Evolutionary conservation across 345 rosid species (phyloP).

Genomic region (Eutrema yunnanense): DNA sequence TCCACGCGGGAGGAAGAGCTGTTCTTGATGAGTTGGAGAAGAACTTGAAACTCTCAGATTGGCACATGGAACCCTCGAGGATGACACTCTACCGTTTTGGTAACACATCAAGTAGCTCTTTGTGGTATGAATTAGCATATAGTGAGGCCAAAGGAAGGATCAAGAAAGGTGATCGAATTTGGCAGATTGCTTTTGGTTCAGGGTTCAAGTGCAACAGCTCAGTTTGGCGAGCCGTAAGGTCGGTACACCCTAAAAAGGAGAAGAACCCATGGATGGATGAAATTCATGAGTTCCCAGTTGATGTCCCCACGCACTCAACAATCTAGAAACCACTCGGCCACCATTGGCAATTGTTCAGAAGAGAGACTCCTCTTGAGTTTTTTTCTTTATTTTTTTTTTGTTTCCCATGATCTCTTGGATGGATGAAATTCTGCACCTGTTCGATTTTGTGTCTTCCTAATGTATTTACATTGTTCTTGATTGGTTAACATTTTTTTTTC

Average conservation of each 20-base stretch:
- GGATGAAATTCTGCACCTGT: background rate
- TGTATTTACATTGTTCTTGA: background rate
- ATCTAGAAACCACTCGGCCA: slow-evolving; percentile 28
- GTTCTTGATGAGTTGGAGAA: slow-evolving; percentile 62
- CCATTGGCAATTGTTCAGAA: slow-evolving; percentile 2
- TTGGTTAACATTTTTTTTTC: background rate
- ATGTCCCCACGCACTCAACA: slow-evolving; percentile 52
- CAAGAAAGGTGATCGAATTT: slow-evolving; percentile 45
- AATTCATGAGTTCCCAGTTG: slow-evolving; percentile 50
- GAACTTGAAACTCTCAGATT: slow-evolving; percentile 46
- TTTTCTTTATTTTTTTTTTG: background rate
- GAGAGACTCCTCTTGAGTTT: slow-evolving; percentile 10
- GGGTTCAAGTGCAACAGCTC: slow-evolving; percentile 62
- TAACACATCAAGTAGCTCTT: slow-evolving; percentile 51
- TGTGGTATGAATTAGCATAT: slow-evolving; percentile 61
- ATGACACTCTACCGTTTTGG: slow-evolving; percentile 57
- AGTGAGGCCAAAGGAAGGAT: slow-evolving; percentile 57
- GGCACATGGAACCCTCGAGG: slow-evolving; percentile 59
- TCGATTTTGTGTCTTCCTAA: slow-evolving; percentile 8
- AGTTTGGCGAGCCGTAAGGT: slow-evolving; percentile 47
- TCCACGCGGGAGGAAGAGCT: slow-evolving; percentile 55
- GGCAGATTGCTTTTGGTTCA: slow-evolving; percentile 65
- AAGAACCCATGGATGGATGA: slow-evolving; percentile 54
- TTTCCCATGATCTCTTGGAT: background rate
- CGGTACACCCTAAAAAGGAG: slow-evolving; percentile 39